Evolutionary conservation across 352 stramenopile species (phyloP).

Genomic region (Pythium diclinum): DNA sequence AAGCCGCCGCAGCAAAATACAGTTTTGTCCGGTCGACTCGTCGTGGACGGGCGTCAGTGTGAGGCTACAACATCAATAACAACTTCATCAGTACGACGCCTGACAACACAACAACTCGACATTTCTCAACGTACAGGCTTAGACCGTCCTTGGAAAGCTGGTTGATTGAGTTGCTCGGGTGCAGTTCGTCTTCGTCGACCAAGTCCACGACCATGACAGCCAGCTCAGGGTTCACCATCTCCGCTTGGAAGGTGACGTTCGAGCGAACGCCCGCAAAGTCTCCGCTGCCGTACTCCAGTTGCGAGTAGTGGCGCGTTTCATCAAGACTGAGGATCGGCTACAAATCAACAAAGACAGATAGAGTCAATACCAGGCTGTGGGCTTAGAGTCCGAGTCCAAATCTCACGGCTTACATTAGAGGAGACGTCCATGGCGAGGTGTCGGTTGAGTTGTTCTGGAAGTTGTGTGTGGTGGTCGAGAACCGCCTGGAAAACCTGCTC

Average conservation of each 20-base stretch:
- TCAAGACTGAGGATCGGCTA: slow-evolving; percentile 35
- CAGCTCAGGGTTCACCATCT: slow-evolving; percentile 34
- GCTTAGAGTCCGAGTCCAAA: not conserved
- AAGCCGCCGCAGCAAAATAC: slow-evolving; percentile 49
- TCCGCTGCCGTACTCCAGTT: slow-evolving; percentile 37
- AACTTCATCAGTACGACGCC: not conserved
- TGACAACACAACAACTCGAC: too few species aligned
- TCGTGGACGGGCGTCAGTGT: slow-evolving; percentile 37
- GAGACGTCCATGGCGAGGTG: slow-evolving; percentile 39
- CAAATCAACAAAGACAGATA: not conserved
- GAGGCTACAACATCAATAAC: slow-evolving; percentile 22
- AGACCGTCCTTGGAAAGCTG: slow-evolving; percentile 35
- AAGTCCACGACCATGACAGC: slow-evolving; percentile 38
- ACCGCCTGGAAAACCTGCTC: slow-evolving; percentile 34
- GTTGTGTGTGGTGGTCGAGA: slow-evolving; percentile 34
- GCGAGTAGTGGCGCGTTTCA: slow-evolving; percentile 34
- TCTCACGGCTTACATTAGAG: slow-evolving; percentile 13
- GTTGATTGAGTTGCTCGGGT: slow-evolving; percentile 30
- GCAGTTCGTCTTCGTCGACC: slow-evolving; percentile 43
- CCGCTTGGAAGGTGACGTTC: slow-evolving; percentile 36
- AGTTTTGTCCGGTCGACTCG: slow-evolving; percentile 28
- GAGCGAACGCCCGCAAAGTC: slow-evolving; percentile 37
- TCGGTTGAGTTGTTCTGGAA: slow-evolving; percentile 33
- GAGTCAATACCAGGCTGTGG: not conserved
- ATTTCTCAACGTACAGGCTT: slow-evolving; percentile 11